phyloP scores from a whole-genome alignment of 2,329 filamentous ascomycete species.

The Daldinia sp. region DNA sequence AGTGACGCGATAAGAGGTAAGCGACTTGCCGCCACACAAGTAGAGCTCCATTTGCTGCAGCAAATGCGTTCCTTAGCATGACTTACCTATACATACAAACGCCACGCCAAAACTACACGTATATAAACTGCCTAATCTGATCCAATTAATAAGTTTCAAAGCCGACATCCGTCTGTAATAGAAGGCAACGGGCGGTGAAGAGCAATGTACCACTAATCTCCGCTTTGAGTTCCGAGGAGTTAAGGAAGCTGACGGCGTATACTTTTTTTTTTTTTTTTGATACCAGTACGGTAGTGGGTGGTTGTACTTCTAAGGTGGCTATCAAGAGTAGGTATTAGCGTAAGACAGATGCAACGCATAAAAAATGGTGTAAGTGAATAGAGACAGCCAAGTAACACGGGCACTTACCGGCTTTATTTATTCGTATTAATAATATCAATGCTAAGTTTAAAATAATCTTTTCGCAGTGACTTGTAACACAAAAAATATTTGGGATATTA shows the following conservation, averaged over 20 bases:
- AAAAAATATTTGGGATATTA: slow-evolving; percentile 24
- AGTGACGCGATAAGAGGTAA: slow-evolving; percentile 38
- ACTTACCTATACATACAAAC: slow-evolving; percentile 26
- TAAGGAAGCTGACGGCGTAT: slow-evolving; percentile 33
- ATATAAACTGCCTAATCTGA: slow-evolving; percentile 32
- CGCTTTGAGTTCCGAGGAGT: slow-evolving; percentile 20
- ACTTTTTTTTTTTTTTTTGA: not conserved
- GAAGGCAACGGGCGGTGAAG: slow-evolving; percentile 36
- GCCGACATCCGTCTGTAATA: slow-evolving; percentile 28
- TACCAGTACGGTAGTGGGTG: slow-evolving; percentile 20
- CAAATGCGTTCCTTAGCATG: slow-evolving; percentile 16
- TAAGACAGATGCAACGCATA: slow-evolving; percentile 33
- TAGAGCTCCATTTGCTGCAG: slow-evolving; percentile 33
- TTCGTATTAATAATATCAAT: slow-evolving; percentile 20
- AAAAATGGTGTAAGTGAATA: slow-evolving; percentile 33
- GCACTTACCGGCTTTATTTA: slow-evolving; percentile 34
- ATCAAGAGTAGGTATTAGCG: slow-evolving; percentile 26
- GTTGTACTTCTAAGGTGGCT: slow-evolving; percentile 25
- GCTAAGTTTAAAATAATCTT: slow-evolving; percentile 17
- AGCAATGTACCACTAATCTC: slow-evolving; percentile 31
- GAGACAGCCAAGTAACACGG: slow-evolving; percentile 21
- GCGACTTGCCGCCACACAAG: slow-evolving; percentile 25
- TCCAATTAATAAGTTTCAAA: slow-evolving; percentile 31
- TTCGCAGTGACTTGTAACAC: slow-evolving; percentile 30
- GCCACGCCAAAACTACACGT: slow-evolving; percentile 19